These are phyloP conservation scores for Holtermanniella nyarrowii DNA, from an alignment of 768 basidiomycete species.

Conservation along the genomic window DNA sequence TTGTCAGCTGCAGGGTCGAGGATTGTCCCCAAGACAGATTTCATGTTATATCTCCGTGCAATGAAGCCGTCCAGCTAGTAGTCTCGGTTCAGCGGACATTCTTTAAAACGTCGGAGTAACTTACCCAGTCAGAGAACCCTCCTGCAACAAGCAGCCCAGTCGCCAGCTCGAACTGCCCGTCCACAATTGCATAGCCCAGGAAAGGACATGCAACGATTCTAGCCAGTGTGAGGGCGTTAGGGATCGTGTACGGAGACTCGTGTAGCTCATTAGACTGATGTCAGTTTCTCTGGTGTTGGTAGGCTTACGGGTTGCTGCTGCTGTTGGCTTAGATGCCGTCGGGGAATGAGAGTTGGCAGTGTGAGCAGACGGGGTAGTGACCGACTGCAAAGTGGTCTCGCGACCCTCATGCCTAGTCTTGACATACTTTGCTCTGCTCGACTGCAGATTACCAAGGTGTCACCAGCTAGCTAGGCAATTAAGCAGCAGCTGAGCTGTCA, in stretches of 20 bases:
- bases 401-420: no score
- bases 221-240: slow-evolving; percentile 78
- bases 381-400: no score
- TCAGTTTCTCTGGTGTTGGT: slow-evolving; percentile 1
- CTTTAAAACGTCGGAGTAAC: no score
- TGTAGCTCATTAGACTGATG: slow-evolving; percentile 27
- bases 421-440: no score
- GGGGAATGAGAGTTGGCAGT: no score
- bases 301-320: background rate
- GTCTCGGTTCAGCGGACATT: background rate
- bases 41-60: slow-evolving; percentile 75
- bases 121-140: slow-evolving; percentile 81
- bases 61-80: slow-evolving; percentile 79
- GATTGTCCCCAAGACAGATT: slow-evolving; percentile 85
- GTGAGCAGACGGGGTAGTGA: no score
- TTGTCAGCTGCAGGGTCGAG: slow-evolving; percentile 98
- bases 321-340: slow-evolving; percentile 1
- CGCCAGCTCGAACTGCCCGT: slow-evolving; percentile 69
- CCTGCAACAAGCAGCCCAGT: slow-evolving; percentile 78
- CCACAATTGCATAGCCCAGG: slow-evolving; percentile 79
- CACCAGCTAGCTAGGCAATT: no score
- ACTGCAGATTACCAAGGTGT: no score
- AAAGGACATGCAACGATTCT: slow-evolving; percentile 81
- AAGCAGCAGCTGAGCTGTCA: no score
- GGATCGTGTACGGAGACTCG: slow-evolving; percentile 62